phyloP scores from a whole-genome alignment of 148 eudicot species.

The Fagopyrum tataricum region DNA sequence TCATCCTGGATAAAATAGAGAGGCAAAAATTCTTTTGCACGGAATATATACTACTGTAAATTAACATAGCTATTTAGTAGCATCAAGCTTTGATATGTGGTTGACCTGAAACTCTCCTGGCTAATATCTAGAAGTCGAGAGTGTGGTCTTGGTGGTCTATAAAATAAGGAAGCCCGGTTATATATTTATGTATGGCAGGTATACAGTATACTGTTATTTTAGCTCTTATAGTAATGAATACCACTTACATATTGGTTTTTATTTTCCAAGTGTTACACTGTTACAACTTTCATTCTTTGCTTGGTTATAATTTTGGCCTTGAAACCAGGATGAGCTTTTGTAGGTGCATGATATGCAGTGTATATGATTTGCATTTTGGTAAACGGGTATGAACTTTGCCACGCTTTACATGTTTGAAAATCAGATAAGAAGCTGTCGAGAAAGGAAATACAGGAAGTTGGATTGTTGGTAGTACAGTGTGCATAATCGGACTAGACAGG shows the following conservation, averaged over 20 bases:
- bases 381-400: neutral
- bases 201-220: neutral
- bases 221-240: neutral
- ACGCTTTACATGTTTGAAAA: neutral
- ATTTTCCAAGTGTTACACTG: too few relatives aligned
- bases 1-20: neutral
- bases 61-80: neutral
- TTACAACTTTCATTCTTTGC: too few relatives aligned
- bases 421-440: too few relatives aligned
- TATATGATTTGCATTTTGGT: neutral
- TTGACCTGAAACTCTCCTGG: neutral
- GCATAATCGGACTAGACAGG: too few relatives aligned
- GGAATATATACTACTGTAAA: neutral
- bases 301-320: too few relatives aligned
- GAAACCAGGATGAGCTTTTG: too few relatives aligned
- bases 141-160: slow-evolving; percentile 4
- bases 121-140: neutral
- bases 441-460: neutral
- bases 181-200: neutral
- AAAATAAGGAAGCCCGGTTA: neutral
- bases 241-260: neutral
- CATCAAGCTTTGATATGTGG: neutral
- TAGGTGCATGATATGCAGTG: too few relatives aligned
- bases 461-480: neutral
- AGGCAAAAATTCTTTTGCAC: slow-evolving; percentile 10